Base-by-base conservation (phyloP, 768 basidiomycete species). In the Boletus sp. region DNA sequence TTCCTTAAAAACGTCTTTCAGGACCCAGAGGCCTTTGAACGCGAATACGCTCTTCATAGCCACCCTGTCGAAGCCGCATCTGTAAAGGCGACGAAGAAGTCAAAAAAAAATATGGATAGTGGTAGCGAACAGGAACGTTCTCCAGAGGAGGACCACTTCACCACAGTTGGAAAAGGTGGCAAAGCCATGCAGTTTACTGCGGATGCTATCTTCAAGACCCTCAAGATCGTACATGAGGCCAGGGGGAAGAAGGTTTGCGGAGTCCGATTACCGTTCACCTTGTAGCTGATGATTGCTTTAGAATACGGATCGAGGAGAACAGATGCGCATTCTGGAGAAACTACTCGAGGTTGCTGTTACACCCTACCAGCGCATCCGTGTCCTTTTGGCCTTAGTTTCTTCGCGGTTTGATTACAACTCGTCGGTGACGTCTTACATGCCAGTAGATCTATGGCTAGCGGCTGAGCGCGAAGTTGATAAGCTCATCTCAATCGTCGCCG, bases 351-450 rank as follows among this genome's bases (percentile, higher is more conserved):
- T 95, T 14, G 87, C 94, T 7, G 82, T 81, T 12, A 96, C 94
- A 5, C 77, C 91, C 0, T 99, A 99, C 72, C 93, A 96, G 68
- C 86, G 86, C 62, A 94, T 99, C 58, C 89, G 97, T 53, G 93
- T 99, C 33, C 85, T 98, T 35, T 84, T 99, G 50, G 90, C 94
- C 15, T 83, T 98, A 53, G 84, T 98, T 64, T 94, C 95, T 3
- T 92, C 94, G 9, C 90, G 94, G 44, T 97, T 98, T 71, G 97
- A 99, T 76, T 98, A 97, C 78, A 95, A 94, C 71, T 88, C 92
- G 24, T 91, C 88, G 20, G 83, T 89, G 54, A 78, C 89, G 8
- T 83, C 87, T 1, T 86, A 93, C 68, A 97, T 99, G 89, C 94
- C 97, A 7, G 78, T 88, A 57, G 95, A 98, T 39, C 81, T 92